Percentiles rank a stretch among this genome's conserved stretches.
Conservation (phyloP, 306 rosid species). For the Casuarina glauca region DNA sequence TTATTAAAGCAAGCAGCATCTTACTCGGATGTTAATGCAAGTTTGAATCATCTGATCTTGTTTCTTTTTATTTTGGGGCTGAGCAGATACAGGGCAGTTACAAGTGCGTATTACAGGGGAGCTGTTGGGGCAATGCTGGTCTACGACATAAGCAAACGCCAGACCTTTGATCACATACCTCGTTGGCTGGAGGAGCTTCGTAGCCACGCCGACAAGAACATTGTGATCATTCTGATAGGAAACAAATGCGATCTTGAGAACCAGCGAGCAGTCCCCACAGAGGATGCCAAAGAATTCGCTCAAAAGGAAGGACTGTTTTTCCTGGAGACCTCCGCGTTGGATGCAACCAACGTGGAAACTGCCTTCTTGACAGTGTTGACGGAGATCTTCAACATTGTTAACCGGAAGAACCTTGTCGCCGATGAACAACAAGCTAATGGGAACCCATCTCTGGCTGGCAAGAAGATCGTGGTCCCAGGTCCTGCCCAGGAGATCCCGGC, state of each 20-base stretch:
- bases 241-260: conserved; percentile 82
- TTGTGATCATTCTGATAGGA: conserved; percentile 85
- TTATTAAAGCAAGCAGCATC: not conserved
- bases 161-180: conserved; percentile 87
- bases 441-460: conserved; percentile 60
- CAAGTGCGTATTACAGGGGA: conserved; percentile 96
- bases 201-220: conserved; percentile 91
- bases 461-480: conserved; percentile 79
- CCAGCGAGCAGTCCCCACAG: conserved; percentile 83
- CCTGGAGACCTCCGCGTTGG: conserved; percentile 89
- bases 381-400: conserved; percentile 83
- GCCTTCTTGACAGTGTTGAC: conserved; percentile 85
- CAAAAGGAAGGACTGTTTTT: conserved; percentile 91
- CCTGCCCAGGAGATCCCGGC: conserved; percentile 85
- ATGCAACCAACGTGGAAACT: conserved; percentile 82
- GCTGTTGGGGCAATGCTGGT: conserved; percentile 99
- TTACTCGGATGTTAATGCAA: not conserved
- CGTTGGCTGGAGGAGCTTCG: conserved; percentile 97
- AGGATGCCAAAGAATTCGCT: conserved; percentile 91
- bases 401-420: conserved; percentile 72
- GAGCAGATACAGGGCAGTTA: conserved; percentile 88
- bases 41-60: not conserved
- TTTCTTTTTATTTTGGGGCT: conserved; percentile 6
- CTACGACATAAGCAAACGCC: conserved; percentile 87
- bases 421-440: conserved; percentile 69